phyloP scores from a whole-genome alignment of 2,329 filamentous ascomycete genomes.

The Scleromitrula shiraiana region DNA sequence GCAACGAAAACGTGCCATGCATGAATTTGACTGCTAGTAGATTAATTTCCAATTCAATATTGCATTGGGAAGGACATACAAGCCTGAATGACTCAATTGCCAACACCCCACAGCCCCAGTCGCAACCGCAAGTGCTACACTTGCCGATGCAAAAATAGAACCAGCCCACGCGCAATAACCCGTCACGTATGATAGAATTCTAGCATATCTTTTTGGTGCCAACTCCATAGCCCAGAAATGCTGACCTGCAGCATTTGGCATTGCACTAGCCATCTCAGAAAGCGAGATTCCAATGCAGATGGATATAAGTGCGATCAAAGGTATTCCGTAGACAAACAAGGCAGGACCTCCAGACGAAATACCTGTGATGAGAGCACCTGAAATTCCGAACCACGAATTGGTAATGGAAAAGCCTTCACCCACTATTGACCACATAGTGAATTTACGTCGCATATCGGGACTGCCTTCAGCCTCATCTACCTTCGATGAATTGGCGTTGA shows the following conservation, averaged over 20 bases:
- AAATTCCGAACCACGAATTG: slow-evolving; percentile 9
- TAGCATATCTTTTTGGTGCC: slow-evolving; percentile 7
- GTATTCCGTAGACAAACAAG: slow-evolving; percentile 8
- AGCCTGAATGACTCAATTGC: slow-evolving; percentile 2
- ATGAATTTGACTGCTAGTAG: background rate
- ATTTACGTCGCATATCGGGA: slow-evolving; percentile 7
- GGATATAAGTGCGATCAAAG: background rate
- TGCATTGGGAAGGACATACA: background rate
- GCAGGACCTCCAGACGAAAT: slow-evolving; percentile 6
- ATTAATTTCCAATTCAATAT: background rate
- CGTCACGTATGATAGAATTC: slow-evolving; percentile 4
- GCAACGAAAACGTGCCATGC: slow-evolving; percentile 8
- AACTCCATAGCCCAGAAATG: slow-evolving; percentile 9
- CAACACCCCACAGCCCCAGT: slow-evolving; percentile 6
- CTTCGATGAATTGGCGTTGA: background rate
- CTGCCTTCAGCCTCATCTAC: background rate
- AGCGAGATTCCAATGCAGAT: slow-evolving; percentile 5
- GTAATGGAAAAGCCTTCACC: slow-evolving; percentile 8
- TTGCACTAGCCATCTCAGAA: slow-evolving; percentile 7
- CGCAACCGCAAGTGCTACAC: slow-evolving; percentile 4
- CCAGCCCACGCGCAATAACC: slow-evolving; percentile 9
- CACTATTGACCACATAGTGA: slow-evolving; percentile 7
- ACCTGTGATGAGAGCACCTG: slow-evolving; percentile 7
- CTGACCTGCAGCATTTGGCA: slow-evolving; percentile 9
- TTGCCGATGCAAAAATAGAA: slow-evolving; percentile 5